Base-by-base conservation (phyloP, 495 filamentous ascomycete species). In the Entonaema liquescens region DNA sequence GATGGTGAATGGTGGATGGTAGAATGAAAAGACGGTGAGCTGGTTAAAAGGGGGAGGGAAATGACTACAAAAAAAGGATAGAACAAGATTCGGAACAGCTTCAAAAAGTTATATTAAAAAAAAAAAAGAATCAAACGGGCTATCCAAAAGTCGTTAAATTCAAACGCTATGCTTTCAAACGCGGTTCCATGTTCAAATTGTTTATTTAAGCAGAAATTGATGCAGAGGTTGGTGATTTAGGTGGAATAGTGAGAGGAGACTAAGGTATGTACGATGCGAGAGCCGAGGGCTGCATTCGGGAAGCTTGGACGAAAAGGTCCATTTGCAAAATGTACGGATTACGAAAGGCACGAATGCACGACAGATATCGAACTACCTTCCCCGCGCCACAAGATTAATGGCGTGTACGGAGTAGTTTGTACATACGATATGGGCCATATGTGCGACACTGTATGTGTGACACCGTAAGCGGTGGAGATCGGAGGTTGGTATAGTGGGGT, bases 191-290 rank as follows among this genome's bases (percentile, higher is more conserved):
- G 5, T 33, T 17, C 25, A 52, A 29, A 53, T 53, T 53, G 49
- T 29, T 53, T 15, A 29, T 53, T 53, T 53, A 47, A 47, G 42
- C 26, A 26, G 13, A 29, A 26, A 6, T 53, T 29, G 49, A 19
- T 26, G 6, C 26, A 3, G 13, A 52, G 49, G 5, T 7, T 26
- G 5, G 25, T 28, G 12, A 52, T n/a, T n/a, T n/a, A 9, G 11
- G 2, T 7, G 31, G 5, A 31, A 12, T 4, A 47, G 42, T n/a
- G 19, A 35, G 47, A 60, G 23, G 35, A 60, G 49, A 55, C 56
- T 67, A 67, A 66, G 56, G 55, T 44, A 53, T n/a, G n/a, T n/a
- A n/a, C n/a, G n/a, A n/a, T 60, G 56, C 57, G 31, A 59, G 56
- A 36, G 55, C 55, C 57, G 31, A 59, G 56, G 56, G 56, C 56